Evolutionary conservation across 1,284 basidiomycete species (phyloP).

Genomic region (Amylostereum areolatum): DNA sequence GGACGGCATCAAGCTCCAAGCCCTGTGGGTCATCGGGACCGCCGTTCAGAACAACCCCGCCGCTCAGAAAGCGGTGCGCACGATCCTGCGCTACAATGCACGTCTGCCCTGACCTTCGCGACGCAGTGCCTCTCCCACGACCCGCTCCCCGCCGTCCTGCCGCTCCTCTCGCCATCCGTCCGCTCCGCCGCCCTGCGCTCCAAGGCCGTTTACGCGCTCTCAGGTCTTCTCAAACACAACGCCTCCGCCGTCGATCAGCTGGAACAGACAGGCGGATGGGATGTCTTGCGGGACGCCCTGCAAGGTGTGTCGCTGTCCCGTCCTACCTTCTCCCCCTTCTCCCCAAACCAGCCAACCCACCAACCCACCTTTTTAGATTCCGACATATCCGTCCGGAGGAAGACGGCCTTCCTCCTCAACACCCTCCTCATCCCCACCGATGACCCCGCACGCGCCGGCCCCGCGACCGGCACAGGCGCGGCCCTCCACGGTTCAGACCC

Average conservation of each 20-base stretch:
- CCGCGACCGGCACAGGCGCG: constrained; percentile 13
- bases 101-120: background rate
- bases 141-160: constrained; percentile 63
- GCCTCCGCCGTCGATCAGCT: constrained; percentile 62
- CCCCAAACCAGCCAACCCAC: background rate
- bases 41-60: constrained; percentile 94
- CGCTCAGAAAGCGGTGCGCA: constrained; percentile 78
- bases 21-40: constrained; percentile 91
- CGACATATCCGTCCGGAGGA: constrained; percentile 74
- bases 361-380: constrained; percentile 46
- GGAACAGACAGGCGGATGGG: constrained; percentile 61
- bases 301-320: constrained; percentile 36
- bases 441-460: constrained; percentile 9
- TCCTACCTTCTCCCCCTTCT: constrained; percentile 5
- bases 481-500: constrained; percentile 14
- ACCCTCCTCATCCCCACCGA: constrained; percentile 63
- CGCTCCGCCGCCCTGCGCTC: constrained; percentile 52
- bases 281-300: constrained; percentile 52
- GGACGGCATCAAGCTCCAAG: constrained; percentile 63
- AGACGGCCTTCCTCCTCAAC: constrained; percentile 81
- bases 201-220: constrained; percentile 86
- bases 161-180: constrained; percentile 52
- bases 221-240: constrained; percentile 82
- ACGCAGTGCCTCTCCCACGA: constrained; percentile 66
- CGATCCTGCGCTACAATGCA: constrained; percentile 3